Evolutionary conservation across 192 early-diverging fungal species (phyloP), one percentile per base, ranked within the genome.

Genomic region (Coemansia sp.): DNA sequence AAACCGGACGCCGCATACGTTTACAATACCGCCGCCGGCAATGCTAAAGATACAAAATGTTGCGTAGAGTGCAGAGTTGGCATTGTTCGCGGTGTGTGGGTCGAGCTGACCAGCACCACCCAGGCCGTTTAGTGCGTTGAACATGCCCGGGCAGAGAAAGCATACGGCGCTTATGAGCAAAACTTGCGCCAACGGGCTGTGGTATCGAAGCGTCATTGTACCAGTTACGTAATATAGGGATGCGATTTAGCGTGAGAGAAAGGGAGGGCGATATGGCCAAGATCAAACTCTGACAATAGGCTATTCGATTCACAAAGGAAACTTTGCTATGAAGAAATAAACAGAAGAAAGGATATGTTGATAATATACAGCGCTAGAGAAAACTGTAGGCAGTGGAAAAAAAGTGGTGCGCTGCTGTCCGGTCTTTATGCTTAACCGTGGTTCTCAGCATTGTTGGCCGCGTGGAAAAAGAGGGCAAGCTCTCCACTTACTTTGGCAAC

Each of bases 101-200:
- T 82, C 81, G 29, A 89, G 68, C 69, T 89, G 87, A 24, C 93
- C 92, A 43, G 83, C 90, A 44, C 89, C 91, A 62, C 91, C 91
- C 47, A 92, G 69, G 0, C 87, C 81, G 69, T 83, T 85, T 34
- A 92, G 79, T 18, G 90, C 89, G 53, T 92, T 92, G 58, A 90
- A 94, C 89, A 93, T 93, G 29, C 92, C 92, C 4, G 92, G 92
- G 64, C 90, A 90, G 61, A 88, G 87, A 78, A 93, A 93, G 76
- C 90, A 91, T 60, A 92, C 88, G 46, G 87, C 80, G 77, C 90
- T 87, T 62, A 91, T 81, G 22, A 92, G 85, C 31, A 89, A 74
- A 33, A 94, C 86, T 78, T 94, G 92, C 4, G 79, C 76, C 60
- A 92, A 62, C 8, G 91, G 88, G 18, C 88, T 88, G 66, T 84